Evolutionary conservation across 2,329 filamentous ascomycete genomes (phyloP).

Genomic region (Volutella citrinella): DNA sequence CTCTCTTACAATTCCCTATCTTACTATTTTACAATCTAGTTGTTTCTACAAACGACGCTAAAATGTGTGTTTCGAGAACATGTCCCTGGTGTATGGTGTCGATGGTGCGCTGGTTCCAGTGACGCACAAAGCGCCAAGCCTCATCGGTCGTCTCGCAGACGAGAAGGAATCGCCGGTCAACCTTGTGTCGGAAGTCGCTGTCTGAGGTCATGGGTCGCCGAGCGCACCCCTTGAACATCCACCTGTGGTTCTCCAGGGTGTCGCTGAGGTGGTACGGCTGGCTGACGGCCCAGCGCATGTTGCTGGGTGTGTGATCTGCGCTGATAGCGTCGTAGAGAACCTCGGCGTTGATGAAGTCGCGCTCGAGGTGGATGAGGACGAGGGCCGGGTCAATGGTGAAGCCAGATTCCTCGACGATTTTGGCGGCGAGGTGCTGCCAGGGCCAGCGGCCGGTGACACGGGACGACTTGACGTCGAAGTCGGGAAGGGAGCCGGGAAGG

Average conservation of each 20-base stretch:
- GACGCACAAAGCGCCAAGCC: slow-evolving; percentile 39
- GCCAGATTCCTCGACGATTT: slow-evolving; percentile 19
- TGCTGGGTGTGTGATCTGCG: slow-evolving; percentile 9
- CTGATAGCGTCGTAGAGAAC: slow-evolving; percentile 11
- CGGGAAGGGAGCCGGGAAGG: slow-evolving; percentile 22
- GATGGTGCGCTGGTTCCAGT: slow-evolving; percentile 37
- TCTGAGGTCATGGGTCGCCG: slow-evolving; percentile 9
- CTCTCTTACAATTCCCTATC: too few relatives aligned
- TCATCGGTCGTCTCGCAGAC: slow-evolving; percentile 29
- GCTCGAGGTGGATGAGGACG: slow-evolving; percentile 28
- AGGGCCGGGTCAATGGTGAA: slow-evolving; percentile 24
- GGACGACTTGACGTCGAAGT: slow-evolving; percentile 11
- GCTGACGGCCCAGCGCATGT: slow-evolving; percentile 12
- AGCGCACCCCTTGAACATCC: slow-evolving; percentile 2
- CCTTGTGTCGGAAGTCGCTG: slow-evolving; percentile 16
- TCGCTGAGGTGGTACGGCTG: slow-evolving; percentile 12
- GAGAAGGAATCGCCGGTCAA: slow-evolving; percentile 30
- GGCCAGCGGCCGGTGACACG: slow-evolving; percentile 19
- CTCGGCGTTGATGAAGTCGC: slow-evolving; percentile 24
- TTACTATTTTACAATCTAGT: slow-evolving; percentile 1
- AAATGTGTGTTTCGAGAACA: slow-evolving; percentile 19
- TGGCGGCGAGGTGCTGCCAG: slow-evolving; percentile 24
- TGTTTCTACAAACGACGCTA: slow-evolving; percentile 31
- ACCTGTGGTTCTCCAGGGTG: slow-evolving; percentile 4
- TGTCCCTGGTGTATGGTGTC: slow-evolving; percentile 10